Conservation (phyloP, 306 rosid species). For the Sphenostylis stenocarpa region DNA sequence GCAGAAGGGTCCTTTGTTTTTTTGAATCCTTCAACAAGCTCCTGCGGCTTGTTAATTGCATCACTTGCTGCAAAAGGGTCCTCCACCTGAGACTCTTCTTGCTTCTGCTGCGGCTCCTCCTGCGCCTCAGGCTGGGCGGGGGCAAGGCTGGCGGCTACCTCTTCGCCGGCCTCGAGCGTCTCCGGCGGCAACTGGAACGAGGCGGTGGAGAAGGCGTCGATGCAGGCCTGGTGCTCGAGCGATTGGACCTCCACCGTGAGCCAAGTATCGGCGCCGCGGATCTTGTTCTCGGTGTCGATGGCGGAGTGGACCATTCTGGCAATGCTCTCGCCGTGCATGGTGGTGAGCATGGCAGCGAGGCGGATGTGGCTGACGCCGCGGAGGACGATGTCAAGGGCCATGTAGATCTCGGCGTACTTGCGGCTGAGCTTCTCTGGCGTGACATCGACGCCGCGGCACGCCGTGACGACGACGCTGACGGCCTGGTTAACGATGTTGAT, state of each 20-base stretch:
- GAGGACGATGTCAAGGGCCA: conserved; percentile 92
- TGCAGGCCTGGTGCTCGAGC: conserved; percentile 61
- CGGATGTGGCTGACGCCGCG: conserved; percentile 83
- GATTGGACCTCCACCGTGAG: conserved; percentile 53
- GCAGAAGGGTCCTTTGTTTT: conserved; percentile 78
- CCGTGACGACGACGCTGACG: conserved; percentile 76
- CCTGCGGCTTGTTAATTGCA: conserved; percentile 74
- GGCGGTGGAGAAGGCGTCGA: conserved; percentile 58
- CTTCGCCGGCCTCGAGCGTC: conserved; percentile 81
- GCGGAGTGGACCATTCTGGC: conserved; percentile 98
- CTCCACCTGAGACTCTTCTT: conserved; percentile 55
- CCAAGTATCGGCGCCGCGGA: conserved; percentile 89
- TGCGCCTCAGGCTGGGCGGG: conserved; percentile 52
- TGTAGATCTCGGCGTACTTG: conserved; percentile 92
- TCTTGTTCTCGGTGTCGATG: conserved; percentile 74
- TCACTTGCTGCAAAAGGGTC: conserved; percentile 97
- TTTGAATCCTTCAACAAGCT: conserved; percentile 80
- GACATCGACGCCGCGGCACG: conserved; percentile 92
- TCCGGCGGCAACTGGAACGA: conserved; percentile 76
- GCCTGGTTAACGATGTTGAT: conserved; percentile 94
- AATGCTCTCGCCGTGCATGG: conserved; percentile 86
- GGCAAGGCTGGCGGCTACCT: conserved; percentile 58
- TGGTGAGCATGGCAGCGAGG: conserved; percentile 91
- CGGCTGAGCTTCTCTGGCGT: conserved; percentile 89
- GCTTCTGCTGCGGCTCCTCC: conserved; percentile 52